Evolutionary conservation across 148 eudicot genomes (phyloP), one percentile per base, ranked within the genome.

Genomic region (Amaranthus palmeri): DNA sequence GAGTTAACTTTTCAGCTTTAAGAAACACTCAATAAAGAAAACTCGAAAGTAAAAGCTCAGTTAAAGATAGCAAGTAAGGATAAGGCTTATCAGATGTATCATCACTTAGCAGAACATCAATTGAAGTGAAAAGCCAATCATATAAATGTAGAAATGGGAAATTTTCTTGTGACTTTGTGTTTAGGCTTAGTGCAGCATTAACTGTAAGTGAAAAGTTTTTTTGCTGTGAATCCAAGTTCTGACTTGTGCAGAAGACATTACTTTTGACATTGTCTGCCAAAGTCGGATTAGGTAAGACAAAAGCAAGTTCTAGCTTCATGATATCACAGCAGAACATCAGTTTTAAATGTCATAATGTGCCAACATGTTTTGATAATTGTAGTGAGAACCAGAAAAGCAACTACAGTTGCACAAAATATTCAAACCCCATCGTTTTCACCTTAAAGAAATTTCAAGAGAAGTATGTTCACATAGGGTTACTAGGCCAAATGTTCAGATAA

Each of bases 241-340:
- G 40, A 64, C 67, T 63, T 40, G n/a, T 3, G 15, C 9, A 46
- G 12, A 61, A 11, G 42, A 61, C 47, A 13, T 3, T 17, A 7
- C 8, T 15, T 2, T 2, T 43, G 50, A 63, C 50, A 45, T 2
- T 3, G 46, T 46, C 8, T 18, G 42, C 43, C 50, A 40, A 58
- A 43, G 3, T 57, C 8, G 44, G 3, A 45, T 17, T 8, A 58
- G 6, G 54, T 47, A 58, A 7, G 50, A 48, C 46, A 14, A 11
- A 5, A 56, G 7, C 13, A 17, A 42, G 40, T 41, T 13, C 52
- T 15, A 36, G 56, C 63, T 46, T 51, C 9, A 61, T 10, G 40
- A 62, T 13, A 50, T 61, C 15, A 61, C 15, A 61, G n/a, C 68
- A 61, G 59, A 62, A 61, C 48, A n/a, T 9, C 41, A 61, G 3